Base-by-base conservation (phyloP, 805 yeast genomes). In the Kodamaea nitidulidarum region DNA sequence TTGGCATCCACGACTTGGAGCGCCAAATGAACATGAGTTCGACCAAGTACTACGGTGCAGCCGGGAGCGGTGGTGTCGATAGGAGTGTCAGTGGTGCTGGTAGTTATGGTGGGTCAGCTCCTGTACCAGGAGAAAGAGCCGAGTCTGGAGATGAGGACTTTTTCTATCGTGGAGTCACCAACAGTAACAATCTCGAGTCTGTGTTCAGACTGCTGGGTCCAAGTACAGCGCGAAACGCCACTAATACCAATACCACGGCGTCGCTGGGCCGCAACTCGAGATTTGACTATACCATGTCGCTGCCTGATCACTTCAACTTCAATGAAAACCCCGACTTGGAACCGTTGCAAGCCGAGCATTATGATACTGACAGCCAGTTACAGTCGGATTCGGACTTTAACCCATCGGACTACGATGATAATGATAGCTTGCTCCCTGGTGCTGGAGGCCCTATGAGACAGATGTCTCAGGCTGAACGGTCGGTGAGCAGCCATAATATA, bases 151-250 rank as follows among this genome's bases (percentile, higher is more conserved):
- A 49, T 32, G 61, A 56, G 15, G 74, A 64, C 41, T 68, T 63
- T 39, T 64, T 53, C 38, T 68, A 68, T 49, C 60, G 74, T 35
- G 74, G 74, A 5, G 71, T 68, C 15, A 57, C 70, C 35, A 67
- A 65, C 46, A 60, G 54, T 41, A 68, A 67, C 45, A 68, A 68
- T 45, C 55, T 68, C 24, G 73, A 67, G 37, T 58, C 71, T 1
- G 59, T 68, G 9, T 68, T 68, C 55, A 17, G 44, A n/a, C 29
- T 25, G 22, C 22, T 35, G 16, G 24, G 39, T n/a, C 33, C 45
- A 7, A 39, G 39, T 18, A 31, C 41, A 15, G 45, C 44, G 18
- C 40, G 35, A 24, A 29, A 37, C 20, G 41, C 35, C 28, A 30
- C 31, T 29, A 42, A 36, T 15, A 40, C 45, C 22, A 32, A 38